These are phyloP conservation scores for Theobroma grandiflorum DNA, from an alignment of 441 rosid genomes.

Conservation along the genomic window DNA sequence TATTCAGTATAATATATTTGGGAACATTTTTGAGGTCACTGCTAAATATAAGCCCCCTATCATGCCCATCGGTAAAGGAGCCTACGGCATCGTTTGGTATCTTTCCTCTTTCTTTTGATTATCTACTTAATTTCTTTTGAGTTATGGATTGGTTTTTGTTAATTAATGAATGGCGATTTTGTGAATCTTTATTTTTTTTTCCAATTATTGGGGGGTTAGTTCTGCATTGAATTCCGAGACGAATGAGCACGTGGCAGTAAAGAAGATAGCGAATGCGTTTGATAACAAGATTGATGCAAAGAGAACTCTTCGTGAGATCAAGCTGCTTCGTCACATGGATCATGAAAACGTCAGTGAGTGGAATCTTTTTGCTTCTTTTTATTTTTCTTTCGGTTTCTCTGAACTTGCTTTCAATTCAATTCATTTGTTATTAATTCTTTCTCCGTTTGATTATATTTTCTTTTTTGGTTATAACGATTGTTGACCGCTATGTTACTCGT, in stretches of 20 bases:
- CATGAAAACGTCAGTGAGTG: slow-evolving; percentile 92
- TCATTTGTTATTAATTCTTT: not conserved
- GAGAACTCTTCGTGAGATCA: slow-evolving; percentile 95
- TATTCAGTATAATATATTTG: slow-evolving; percentile 92
- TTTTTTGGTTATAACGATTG: not conserved
- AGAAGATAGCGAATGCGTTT: slow-evolving; percentile 83
- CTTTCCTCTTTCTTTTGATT: not conserved
- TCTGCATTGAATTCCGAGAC: slow-evolving; percentile 79
- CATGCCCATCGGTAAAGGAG: slow-evolving; percentile 89
- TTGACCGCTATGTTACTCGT: not conserved
- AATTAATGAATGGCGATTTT: not conserved
- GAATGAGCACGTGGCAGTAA: slow-evolving; percentile 75
- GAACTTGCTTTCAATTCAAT: not conserved
- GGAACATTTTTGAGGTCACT: slow-evolving; percentile 93
- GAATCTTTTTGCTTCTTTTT: slow-evolving; percentile 20
- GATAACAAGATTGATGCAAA: slow-evolving; percentile 77
- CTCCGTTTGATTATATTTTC: not conserved
- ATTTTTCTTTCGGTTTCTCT: not conserved
- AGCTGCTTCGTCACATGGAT: slow-evolving; percentile 87
- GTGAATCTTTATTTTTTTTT: slow-evolving; percentile 20
- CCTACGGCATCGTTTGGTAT: slow-evolving; percentile 94
- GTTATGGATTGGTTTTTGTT: slow-evolving; percentile 15
- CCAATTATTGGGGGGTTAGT: slow-evolving; percentile 39
- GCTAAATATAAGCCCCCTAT: slow-evolving; percentile 94
- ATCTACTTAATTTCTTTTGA: slow-evolving; percentile 8